Conservation (phyloP, 805 yeast species). For the Pichia eremophila region DNA sequence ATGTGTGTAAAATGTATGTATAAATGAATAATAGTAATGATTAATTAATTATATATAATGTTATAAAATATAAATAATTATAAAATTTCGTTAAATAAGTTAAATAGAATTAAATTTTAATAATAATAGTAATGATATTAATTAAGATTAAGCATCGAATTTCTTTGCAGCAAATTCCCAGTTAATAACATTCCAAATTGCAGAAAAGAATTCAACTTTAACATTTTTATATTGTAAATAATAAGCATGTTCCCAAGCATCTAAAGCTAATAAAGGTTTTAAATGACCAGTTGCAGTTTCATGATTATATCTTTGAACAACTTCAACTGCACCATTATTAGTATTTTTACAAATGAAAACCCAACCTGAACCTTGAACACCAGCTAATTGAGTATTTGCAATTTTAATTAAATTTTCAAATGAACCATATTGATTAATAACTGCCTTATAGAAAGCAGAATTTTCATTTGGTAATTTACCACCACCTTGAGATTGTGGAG, state of each 20-base stretch:
- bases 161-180: slow-evolving; percentile 86
- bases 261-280: slow-evolving; percentile 78
- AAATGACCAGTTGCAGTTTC: slow-evolving; percentile 69
- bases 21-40: not conserved
- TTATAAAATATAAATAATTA: not conserved
- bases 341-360: slow-evolving; percentile 81
- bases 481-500: slow-evolving; percentile 69
- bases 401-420: slow-evolving; percentile 55
- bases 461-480: slow-evolving; percentile 54
- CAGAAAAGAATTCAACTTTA: slow-evolving; percentile 85
- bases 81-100: not conserved
- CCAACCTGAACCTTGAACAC: slow-evolving; percentile 95
- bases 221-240: slow-evolving; percentile 88
- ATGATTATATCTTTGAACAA: slow-evolving; percentile 77
- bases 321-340: slow-evolving; percentile 65
- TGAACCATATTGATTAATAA: slow-evolving; percentile 58
- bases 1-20: not conserved
- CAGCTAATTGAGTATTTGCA: slow-evolving; percentile 68
- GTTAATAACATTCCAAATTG: slow-evolving; percentile 90
- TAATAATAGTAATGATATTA: too few relatives aligned
- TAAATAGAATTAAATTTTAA: not conserved
- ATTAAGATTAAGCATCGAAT: slow-evolving; percentile 39
- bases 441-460: slow-evolving; percentile 50
- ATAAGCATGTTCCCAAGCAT: slow-evolving; percentile 96
- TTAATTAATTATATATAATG: not conserved